phyloP scores from a whole-genome alignment of 805 yeast species.

The Grigorovia humatica region DNA sequence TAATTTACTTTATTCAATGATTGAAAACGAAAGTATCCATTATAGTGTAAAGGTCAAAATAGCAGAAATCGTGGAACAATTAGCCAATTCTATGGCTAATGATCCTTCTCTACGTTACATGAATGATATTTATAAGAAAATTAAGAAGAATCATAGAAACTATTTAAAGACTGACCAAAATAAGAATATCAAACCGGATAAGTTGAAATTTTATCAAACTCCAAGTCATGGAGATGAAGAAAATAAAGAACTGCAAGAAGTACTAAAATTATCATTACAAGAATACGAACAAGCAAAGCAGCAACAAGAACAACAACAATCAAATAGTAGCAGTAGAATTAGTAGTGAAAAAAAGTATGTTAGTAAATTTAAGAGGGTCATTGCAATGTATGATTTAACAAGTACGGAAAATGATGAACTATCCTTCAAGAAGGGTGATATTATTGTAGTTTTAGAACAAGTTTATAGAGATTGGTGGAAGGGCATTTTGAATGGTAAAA shows the following conservation, averaged over 20 bases:
- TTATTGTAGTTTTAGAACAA: conserved; percentile 75
- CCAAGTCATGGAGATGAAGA: conserved; percentile 57
- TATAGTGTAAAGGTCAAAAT: conserved; percentile 53
- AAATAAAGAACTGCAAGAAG: conserved; percentile 72
- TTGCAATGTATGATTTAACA: conserved; percentile 73
- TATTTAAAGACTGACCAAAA: conserved; percentile 14
- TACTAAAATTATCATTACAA: conserved; percentile 58
- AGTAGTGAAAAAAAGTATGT: neutral
- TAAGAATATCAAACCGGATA: neutral
- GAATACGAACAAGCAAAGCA: conserved; percentile 38
- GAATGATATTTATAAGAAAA: conserved; percentile 45
- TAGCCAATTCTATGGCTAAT: conserved; percentile 49
- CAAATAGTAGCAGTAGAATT: conserved; percentile 6
- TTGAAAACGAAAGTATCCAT: conserved; percentile 50
- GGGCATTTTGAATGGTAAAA: conserved; percentile 69
- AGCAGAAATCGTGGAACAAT: conserved; percentile 56
- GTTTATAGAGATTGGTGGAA: conserved; percentile 95
- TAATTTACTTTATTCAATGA: conserved; percentile 36
- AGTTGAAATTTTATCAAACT: neutral
- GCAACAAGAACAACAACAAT: conserved; percentile 8
- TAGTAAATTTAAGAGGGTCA: conserved; percentile 43
- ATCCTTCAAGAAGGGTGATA: conserved; percentile 77
- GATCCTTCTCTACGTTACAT: conserved; percentile 75
- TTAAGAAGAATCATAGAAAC: conserved; percentile 35
- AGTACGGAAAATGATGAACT: conserved; percentile 80